Percentiles rank a stretch among this genome's conserved stretches.
These are phyloP conservation scores for Didymosphaeria variabile DNA, from an alignment of 2,329 filamentous ascomycete genomes.

Conservation along the genomic window DNA sequence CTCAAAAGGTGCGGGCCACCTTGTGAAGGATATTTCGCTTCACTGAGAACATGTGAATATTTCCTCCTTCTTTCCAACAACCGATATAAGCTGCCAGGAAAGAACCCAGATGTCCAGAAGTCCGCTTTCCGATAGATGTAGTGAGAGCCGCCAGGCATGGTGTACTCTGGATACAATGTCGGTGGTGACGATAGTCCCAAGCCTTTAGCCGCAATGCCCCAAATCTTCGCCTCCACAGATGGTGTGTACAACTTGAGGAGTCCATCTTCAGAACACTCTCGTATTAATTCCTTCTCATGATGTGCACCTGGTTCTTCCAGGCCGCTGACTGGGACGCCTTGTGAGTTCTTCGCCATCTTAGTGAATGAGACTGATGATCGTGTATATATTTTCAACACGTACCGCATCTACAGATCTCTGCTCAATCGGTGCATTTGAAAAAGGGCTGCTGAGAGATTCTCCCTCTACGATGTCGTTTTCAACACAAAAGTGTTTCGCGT, in stretches of 20 bases:
- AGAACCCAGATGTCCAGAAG: constrained; percentile 60
- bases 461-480: too few species aligned
- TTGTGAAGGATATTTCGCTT: background rate
- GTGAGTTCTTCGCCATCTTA: too few species aligned
- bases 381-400: too few species aligned
- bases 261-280: background rate
- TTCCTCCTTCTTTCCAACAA: constrained; percentile 47
- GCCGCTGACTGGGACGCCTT: too few species aligned
- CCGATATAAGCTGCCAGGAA: constrained; percentile 55
- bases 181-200: constrained; percentile 16
- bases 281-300: too few species aligned
- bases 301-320: too few species aligned
- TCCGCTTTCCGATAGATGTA: constrained; percentile 53
- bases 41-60: constrained; percentile 17
- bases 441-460: too few species aligned
- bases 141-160: constrained; percentile 42
- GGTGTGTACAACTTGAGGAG: constrained; percentile 25
- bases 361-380: too few species aligned
- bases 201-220: constrained; percentile 28
- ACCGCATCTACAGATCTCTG: too few species aligned
- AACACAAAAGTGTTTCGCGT: too few species aligned
- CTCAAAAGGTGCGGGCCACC: too few species aligned
- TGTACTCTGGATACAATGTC: constrained; percentile 50
- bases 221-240: constrained; percentile 30
- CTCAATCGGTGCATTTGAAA: too few species aligned